Conservation (phyloP, 768 basidiomycete species). For the Boletellus ananas region DNA sequence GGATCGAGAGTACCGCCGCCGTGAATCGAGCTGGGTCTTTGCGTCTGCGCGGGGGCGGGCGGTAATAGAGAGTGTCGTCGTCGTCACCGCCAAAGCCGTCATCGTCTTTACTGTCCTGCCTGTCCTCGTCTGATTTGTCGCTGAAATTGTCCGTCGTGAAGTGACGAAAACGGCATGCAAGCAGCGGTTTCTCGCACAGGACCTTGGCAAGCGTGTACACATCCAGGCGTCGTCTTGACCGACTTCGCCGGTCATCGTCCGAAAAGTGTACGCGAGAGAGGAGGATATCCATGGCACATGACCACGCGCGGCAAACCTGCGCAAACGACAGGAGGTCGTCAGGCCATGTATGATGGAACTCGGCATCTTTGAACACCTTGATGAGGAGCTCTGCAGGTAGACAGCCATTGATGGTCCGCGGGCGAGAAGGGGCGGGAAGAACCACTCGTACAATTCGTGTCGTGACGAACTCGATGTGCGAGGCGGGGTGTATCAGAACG, state of each 20-base stretch:
- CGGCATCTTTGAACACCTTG: conserved; percentile 16
- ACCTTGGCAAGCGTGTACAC: conserved; percentile 17
- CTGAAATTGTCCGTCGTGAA: conserved; percentile 18
- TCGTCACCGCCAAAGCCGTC: background rate
- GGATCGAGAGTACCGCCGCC: conserved; percentile 15
- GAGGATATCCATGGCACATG: conserved; percentile 22
- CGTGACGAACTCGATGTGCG: conserved; percentile 16
- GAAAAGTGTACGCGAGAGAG: conserved; percentile 15
- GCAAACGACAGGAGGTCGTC: conserved; percentile 24
- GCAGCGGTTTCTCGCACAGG: conserved; percentile 9
- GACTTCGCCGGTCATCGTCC: conserved; percentile 1
- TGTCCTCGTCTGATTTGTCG: background rate
- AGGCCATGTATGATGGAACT: conserved; percentile 18
- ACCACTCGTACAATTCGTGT: conserved; percentile 21
- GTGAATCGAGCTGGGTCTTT: conserved; percentile 7
- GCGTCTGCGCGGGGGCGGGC: background rate
- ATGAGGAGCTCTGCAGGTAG: conserved; percentile 22
- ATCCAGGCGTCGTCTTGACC: conserved; percentile 5
- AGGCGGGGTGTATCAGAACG: conserved; percentile 5
- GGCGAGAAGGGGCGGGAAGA: conserved; percentile 1
- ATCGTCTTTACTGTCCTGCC: background rate
- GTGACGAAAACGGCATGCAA: conserved; percentile 10
- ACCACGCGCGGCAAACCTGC: conserved; percentile 23
- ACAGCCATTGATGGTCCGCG: conserved; percentile 2
- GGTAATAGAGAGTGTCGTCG: background rate